Evolutionary conservation across 176 grass and related monocot species (phyloP).

Genomic region (Juncus inflexus): DNA sequence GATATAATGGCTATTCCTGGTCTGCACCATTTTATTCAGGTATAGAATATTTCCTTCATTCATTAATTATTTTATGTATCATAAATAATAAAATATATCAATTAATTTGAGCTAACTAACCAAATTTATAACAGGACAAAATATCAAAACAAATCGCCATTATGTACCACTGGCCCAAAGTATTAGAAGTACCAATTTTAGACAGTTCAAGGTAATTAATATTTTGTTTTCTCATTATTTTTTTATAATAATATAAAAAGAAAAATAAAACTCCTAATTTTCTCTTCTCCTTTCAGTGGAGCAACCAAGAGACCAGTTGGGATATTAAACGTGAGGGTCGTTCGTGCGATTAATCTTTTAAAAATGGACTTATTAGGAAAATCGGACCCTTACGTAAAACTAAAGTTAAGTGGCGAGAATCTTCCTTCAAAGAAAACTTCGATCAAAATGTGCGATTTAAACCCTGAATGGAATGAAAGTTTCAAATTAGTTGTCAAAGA

Average conservation of each 20-base stretch:
- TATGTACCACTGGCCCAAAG: conserved; percentile 87
- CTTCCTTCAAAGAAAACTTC: conserved; percentile 78
- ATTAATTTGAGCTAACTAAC: not conserved
- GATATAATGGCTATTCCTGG: conserved; percentile 93
- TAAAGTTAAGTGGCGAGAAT: conserved; percentile 76
- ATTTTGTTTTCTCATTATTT: conserved; percentile 9
- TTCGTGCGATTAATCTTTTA: conserved; percentile 74
- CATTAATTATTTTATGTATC: conserved; percentile 1
- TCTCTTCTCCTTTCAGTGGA: conserved; percentile 43
- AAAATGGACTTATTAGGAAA: conserved; percentile 98
- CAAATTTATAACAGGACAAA: conserved; percentile 41
- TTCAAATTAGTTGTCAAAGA: conserved; percentile 96
- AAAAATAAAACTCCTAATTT: not conserved
- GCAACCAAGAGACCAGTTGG: conserved; percentile 84
- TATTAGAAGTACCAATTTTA: conserved; percentile 79
- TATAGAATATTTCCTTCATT: conserved; percentile 27
- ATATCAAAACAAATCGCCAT: conserved; percentile 74
- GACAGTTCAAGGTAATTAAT: conserved; percentile 78
- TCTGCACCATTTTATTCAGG: conserved; percentile 72
- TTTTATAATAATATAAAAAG: not conserved
- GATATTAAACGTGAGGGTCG: conserved; percentile 76
- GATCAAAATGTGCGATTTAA: conserved; percentile 86
- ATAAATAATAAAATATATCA: conserved; percentile 1
- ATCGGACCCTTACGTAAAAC: conserved; percentile 97
- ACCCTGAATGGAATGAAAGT: conserved; percentile 95